Evolutionary conservation across 371 early-diverging fungal genomes (phyloP), one percentile per base, ranked within the genome.

Genomic region (Mucor racemosus): DNA sequence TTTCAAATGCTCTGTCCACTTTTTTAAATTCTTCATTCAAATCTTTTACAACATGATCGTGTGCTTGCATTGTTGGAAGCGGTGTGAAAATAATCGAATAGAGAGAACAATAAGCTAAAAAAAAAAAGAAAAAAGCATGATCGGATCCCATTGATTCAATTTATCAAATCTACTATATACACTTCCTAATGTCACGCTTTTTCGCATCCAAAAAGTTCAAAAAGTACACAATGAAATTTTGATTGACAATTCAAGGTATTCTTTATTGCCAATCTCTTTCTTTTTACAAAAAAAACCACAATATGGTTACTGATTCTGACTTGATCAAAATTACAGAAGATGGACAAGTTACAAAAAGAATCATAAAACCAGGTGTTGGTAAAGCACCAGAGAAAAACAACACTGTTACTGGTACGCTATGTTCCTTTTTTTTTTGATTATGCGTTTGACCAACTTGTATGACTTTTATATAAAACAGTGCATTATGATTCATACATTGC

Each of bases 331-430:
- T 81, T 14, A 76, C 79, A n/a, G 34, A 58, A 3, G 79, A 81
- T 56, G 77, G 76, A 5, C 65, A 68, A 31, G 76, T 81, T n/a
- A 76, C 74, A 5, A 82, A 82, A 53, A 73, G 71, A 21, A 67
- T 82, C 7, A 19, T 82, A 6, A 68, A 58, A 55, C 58, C 50
- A 8, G 79, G 82, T 5, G n/a, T 58, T 6, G 79, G 79, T 8
- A 9, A 31, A 5, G 31, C 4, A 15, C 76, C 78, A 7, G 70
- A 60, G 40, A 48, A 71, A 31, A 68, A 66, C 14, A 58, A 61
- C 42, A 59, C 65, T 19, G 76, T 80, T 21, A 65, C 68, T 34
- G 72, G 77, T 76, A 76, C 57, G 26, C 26, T 26, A 1, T 26
- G 1, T 3, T 26, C 26, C 3, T 21, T 33, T 19, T 15, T 6